These are phyloP conservation scores for Sclerotinia nivalis DNA, from an alignment of 2,329 filamentous ascomycete genomes.

Conservation along the genomic window DNA sequence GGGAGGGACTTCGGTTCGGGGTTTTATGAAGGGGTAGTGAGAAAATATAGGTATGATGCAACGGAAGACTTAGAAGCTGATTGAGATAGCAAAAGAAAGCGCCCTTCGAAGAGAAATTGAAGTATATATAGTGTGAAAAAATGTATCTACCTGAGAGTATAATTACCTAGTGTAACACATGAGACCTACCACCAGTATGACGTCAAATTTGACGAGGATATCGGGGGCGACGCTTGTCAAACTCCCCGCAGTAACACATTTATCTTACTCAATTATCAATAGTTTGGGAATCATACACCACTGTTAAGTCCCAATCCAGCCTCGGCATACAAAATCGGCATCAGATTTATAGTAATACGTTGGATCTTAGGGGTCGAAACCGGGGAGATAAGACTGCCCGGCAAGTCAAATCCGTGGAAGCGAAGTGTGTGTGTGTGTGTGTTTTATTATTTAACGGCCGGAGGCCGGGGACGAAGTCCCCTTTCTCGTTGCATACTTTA, in stretches of 20 bases:
- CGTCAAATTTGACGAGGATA: background rate
- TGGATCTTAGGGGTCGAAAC: background rate
- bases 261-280: background rate
- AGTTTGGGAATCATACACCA: background rate
- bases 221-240: background rate
- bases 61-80: background rate
- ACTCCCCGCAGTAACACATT: background rate
- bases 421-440: no score
- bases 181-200: background rate
- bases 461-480: no score
- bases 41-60: background rate
- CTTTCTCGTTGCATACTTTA: no score
- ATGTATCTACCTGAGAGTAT: background rate
- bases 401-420: background rate
- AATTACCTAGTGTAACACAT: background rate
- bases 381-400: conserved; percentile 7
- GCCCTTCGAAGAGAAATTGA: background rate
- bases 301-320: background rate
- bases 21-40: background rate
- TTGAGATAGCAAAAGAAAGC: background rate
- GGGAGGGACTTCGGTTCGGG: background rate
- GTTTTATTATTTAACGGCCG: no score
- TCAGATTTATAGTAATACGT: background rate
- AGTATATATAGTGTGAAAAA: background rate
- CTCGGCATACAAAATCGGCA: background rate